Base-by-base conservation (phyloP, 2,329 filamentous ascomycete species). In the Botrytis pseudocinerea region DNA sequence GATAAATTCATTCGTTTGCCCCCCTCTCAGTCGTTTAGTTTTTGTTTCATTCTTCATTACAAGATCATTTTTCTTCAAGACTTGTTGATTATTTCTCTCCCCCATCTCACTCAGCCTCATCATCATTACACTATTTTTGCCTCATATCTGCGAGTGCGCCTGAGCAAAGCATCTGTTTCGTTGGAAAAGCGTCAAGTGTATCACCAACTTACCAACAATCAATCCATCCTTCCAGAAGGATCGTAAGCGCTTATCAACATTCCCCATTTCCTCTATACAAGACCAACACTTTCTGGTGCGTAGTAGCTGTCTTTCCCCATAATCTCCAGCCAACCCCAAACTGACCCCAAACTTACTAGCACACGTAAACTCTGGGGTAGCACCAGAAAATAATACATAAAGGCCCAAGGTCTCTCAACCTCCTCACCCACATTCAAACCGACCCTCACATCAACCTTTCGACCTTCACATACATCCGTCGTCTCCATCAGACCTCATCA, bases 1-100 rank as follows among this genome's bases (percentile, higher is more conserved):
- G 64, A 70, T 73, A 73, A 73, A 69, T 70, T 70, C 71, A 70
- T 51, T 72, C 70, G 70, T 28, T 73, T 70, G 64, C 71, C 65
- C 65, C 69, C 70, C 38, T 35, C 38, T 35, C 38, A 4, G n/a
- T 59, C 48, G 35, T 46, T 38, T 46, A n/a, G 12, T 25, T 70
- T 8, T 60, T 44, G 35, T 59, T 60, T 69, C 22, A 42, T 69
- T 69, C 44, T 32, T 61, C 28, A 60, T 61, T 46, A 46, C 28
- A 40, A 71, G 4, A 57, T 32, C 42, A 12, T 54, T 44, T 22
- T n/a, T 66, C 46, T 46, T 69, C 62, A 44, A 59, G 14, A 60
- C 46, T 66, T 9, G 38, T 66, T 68, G 28, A 9, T 42, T 57
- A 59, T 48, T 68, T 60, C 14, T 28, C 32, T 54, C 42, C 51